Base-by-base conservation (phyloP, 441 rosid species). In the Mallotus repandus region DNA sequence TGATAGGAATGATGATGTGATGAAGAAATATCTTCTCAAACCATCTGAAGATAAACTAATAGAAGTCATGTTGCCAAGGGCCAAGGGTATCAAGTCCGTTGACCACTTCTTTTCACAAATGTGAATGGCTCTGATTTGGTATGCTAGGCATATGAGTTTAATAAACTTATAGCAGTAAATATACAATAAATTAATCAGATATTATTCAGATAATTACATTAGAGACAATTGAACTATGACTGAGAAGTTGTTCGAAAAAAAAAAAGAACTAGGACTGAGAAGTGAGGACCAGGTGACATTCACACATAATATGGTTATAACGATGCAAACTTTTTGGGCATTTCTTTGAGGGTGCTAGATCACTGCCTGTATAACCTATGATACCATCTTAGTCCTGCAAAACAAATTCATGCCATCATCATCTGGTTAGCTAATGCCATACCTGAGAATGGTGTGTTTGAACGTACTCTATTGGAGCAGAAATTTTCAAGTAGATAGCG, bases 61-160 rank as follows among this genome's bases (percentile, higher is more conserved):
- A 3, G 32, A 29, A 29, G 32, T 29, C 32, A 29, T 29, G 32
- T 29, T 29, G 32, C 3, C 32, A 43, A 43, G 10, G 46, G 32
- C 3, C 32, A 43, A 43, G 10, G 46, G 46, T 9, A 43, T 43
- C 46, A 43, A 43, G 10, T 43, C 46, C 46, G 3, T 43, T 29
- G 5, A n/a, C 41, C 3, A 59, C 43, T 29, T 29, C 0, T 25
- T 1, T 11, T 8, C 29, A 25, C 29, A 25, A 25, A 25, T 25
- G 29, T 25, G 29, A 25, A 25, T 25, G 29, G 29, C 29, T 25
- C 9, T 59, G 8, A 16, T 4, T 32, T 32, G 6, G 15, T 11
- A 18, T 45, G 32, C 2, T 48, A 13, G n/a, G 9, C 56, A 15
- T 1, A 15, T 81, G 82, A 52, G 45, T 12, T 38, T 80, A 80